Evolutionary conservation across 306 rosid species (phyloP).

Genomic region (Sindora glabra): DNA sequence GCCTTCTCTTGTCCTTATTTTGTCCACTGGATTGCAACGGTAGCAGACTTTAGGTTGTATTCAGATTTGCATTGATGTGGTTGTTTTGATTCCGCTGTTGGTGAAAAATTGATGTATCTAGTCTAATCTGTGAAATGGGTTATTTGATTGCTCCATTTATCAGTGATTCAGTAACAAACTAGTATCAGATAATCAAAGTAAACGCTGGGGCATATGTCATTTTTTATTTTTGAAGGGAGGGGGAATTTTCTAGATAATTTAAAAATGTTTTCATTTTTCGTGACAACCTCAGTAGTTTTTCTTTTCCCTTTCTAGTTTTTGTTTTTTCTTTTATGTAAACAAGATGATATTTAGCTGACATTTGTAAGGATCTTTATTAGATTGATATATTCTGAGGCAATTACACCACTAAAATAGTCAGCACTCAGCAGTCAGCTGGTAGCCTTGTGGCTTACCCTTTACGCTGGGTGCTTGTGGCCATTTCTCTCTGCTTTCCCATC

Average conservation of each 20-base stretch:
- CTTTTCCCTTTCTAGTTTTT: no score
- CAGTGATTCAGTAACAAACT: not conserved
- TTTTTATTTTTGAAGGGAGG: not conserved
- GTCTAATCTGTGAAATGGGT: not conserved
- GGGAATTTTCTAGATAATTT: not conserved
- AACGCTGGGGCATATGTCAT: not conserved
- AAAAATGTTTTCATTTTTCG: no score
- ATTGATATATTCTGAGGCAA: not conserved
- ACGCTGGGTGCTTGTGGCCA: not conserved
- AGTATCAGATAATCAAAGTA: no score
- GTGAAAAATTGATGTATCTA: no score
- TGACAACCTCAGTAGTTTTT: no score
- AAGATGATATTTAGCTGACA: not conserved
- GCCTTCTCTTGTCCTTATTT: constrained; percentile 5
- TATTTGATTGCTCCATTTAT: not conserved
- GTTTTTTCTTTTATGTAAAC: not conserved
- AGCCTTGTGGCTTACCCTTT: no score
- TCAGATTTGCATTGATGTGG: not conserved
- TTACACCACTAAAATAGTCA: not conserved
- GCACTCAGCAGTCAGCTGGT: no score
- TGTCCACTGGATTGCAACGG: not conserved
- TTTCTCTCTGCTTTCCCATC: not conserved
- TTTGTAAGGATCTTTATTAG: not conserved
- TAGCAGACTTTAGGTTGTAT: not conserved
- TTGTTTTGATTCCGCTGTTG: not conserved